These are phyloP conservation scores for Chalara sp. DNA, from an alignment of 2,329 filamentous ascomycete genomes.

Conservation along the genomic window DNA sequence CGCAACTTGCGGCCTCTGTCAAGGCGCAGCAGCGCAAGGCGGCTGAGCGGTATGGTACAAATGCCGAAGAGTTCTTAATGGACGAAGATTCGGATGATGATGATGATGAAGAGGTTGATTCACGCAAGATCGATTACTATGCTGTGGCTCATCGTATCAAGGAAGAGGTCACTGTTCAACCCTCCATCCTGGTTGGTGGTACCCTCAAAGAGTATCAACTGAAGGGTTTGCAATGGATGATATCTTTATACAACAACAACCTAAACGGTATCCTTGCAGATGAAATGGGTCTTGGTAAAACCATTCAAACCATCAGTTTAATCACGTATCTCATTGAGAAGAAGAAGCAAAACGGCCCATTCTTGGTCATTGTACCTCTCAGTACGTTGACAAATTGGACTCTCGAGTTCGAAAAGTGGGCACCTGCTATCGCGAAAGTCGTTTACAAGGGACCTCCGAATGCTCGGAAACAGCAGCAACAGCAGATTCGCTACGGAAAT, in stretches of 20 bases:
- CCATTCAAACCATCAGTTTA: slow-evolving; percentile 96
- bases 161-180: slow-evolving; percentile 82
- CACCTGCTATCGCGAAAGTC: slow-evolving; percentile 75
- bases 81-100: slow-evolving; percentile 63
- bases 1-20: slow-evolving; percentile 90
- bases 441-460: slow-evolving; percentile 96
- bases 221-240: slow-evolving; percentile 99
- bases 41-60: slow-evolving; percentile 69
- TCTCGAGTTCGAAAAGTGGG: slow-evolving; percentile 98
- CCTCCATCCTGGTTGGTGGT: slow-evolving; percentile 82
- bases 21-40: slow-evolving; percentile 86
- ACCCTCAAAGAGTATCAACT: slow-evolving; percentile 94
- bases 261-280: slow-evolving; percentile 97
- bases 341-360: slow-evolving; percentile 87
- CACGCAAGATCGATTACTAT: slow-evolving; percentile 92
- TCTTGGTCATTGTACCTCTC: slow-evolving; percentile 91
- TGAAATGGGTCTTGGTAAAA: slow-evolving; percentile 99
- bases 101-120: slow-evolving; percentile 51
- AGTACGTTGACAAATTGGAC: slow-evolving; percentile 99
- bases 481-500: slow-evolving; percentile 86
- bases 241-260: slow-evolving; percentile 99
- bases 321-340: slow-evolving; percentile 95
- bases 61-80: slow-evolving; percentile 36
- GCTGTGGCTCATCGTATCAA: slow-evolving; percentile 94
- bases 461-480: slow-evolving; percentile 80